A percentile compares a stretch with the other conserved stretches of the same genome.
These are phyloP conservation scores for Nemania bipapillata DNA, from an alignment of 2,329 filamentous ascomycete species.

Conservation along the genomic window DNA sequence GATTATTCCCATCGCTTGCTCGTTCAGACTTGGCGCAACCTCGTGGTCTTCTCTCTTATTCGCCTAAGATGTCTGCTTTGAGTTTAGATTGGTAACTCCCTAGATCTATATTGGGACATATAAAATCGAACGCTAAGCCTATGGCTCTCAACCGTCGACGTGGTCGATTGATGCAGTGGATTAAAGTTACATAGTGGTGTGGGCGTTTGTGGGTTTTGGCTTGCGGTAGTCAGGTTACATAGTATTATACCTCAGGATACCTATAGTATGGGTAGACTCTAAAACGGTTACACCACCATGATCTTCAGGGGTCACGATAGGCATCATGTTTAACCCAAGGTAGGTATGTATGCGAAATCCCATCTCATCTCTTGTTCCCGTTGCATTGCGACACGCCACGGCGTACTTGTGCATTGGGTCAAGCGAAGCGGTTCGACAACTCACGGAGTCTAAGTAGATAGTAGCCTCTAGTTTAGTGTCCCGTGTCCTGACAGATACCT, in stretches of 20 bases:
- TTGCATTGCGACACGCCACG: no score
- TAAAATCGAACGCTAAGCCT: slow-evolving; percentile 12
- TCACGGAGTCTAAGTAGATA: not conserved
- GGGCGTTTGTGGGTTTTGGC: not conserved
- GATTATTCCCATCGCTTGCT: not conserved
- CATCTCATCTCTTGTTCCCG: slow-evolving; percentile 9
- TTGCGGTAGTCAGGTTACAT: not conserved
- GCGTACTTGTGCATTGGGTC: no score
- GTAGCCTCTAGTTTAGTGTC: no score
- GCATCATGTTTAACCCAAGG: not conserved
- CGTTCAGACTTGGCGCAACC: not conserved
- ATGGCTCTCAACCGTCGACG: slow-evolving; percentile 7
- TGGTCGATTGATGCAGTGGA: not conserved
- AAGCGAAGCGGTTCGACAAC: slow-evolving; percentile 4
- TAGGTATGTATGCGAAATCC: not conserved
- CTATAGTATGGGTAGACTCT: slow-evolving; percentile 1
- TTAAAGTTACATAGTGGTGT: slow-evolving; percentile 18
- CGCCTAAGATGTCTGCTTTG: slow-evolving; percentile 9
- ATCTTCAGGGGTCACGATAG: slow-evolving; percentile 12
- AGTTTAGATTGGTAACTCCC: not conserved
- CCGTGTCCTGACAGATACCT: no score
- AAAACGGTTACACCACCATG: slow-evolving; percentile 11
- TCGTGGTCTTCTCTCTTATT: not conserved
- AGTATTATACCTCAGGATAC: not conserved
- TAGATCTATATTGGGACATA: not conserved